Conservation (phyloP, 345 rosid genomes). For the Noccaea bulbosa region DNA sequence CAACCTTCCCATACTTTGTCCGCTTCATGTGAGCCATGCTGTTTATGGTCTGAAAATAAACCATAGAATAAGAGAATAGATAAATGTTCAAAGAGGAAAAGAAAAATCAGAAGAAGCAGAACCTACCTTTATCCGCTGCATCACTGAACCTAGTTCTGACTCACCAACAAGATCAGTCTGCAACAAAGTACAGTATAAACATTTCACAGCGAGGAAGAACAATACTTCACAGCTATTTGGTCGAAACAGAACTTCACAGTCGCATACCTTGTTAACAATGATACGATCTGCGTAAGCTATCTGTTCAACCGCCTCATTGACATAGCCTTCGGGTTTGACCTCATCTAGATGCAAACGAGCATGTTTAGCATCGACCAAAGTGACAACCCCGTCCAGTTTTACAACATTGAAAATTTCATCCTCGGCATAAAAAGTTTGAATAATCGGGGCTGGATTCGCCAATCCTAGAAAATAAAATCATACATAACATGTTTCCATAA, state of each 20-base stretch:
- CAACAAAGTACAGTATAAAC: conserved; percentile 19
- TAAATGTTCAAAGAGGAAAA: conserved; percentile 8
- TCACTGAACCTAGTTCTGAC: conserved; percentile 60
- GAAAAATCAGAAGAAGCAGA: conserved; percentile 1
- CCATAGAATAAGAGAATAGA: background rate
- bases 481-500: background rate
- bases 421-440: conserved; percentile 95
- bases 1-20: conserved; percentile 87
- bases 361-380: conserved; percentile 96
- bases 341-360: conserved; percentile 75
- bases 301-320: conserved; percentile 95
- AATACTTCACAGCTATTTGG: background rate
- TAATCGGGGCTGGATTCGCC: conserved; percentile 98
- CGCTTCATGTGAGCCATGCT: conserved; percentile 74
- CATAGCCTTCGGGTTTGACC: conserved; percentile 87
- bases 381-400: conserved; percentile 91
- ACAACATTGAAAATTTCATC: conserved; percentile 79
- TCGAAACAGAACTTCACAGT: conserved; percentile 5
- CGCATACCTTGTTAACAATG: conserved; percentile 79
- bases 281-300: conserved; percentile 94
- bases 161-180: conserved; percentile 90
- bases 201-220: conserved; percentile 1
- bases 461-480: conserved; percentile 57
- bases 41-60: conserved; percentile 65
- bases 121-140: conserved; percentile 73